Evolutionary conservation across 2,329 filamentous ascomycete species (phyloP), one percentile per base, ranked within the genome.

Genomic region (Chaetomium globosum): DNA sequence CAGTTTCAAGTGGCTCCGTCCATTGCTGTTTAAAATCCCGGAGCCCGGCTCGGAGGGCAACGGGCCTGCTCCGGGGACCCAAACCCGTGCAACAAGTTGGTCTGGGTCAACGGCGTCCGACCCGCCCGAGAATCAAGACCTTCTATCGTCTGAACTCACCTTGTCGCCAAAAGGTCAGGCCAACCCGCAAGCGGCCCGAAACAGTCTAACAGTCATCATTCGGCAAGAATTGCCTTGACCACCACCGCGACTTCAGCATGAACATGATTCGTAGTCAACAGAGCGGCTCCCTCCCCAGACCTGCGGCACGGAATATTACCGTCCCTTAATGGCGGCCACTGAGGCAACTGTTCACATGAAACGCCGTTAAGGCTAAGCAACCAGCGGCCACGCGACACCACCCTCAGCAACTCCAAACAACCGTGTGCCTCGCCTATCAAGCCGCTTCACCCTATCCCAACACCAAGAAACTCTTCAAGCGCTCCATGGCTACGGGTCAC

Each of bases 11-110:
- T 63, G 21, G n/a, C 36, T 54, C 54, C 39, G 39, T 13, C 21
- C 28, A 56, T 58, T 61, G 53, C 61, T 68, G 59, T 61, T 65
- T 61, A 58, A 66, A 63, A 59, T 53, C 16, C 59, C 21, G 7
- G 26, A n/a, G 56, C 28, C 21, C 46, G 30, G 21, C 43, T 28
- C 13, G 57, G 43, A 54, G 49, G 33, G 31, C 59, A 54, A 26
- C 59, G 28, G 49, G 26, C 33, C 49, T n/a, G 31, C 59, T 46
- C 49, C 33, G 49, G 49, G 23, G 46, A 43, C 58, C 33, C 49
- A 54, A 10, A 54, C 9, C 59, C 33, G 58, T 54, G 49, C 59
- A 54, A 21, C 59, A 54, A 10, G 6, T 10, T 19, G 49, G 54
- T 49, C 59, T 51, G 51, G 51, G 59, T 54, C 13, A 33, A 31